A percentile compares a stretch with the other conserved stretches of the same genome.
phyloP scores from a whole-genome alignment of 257 asterid species.

The Cordia subcordata region DNA sequence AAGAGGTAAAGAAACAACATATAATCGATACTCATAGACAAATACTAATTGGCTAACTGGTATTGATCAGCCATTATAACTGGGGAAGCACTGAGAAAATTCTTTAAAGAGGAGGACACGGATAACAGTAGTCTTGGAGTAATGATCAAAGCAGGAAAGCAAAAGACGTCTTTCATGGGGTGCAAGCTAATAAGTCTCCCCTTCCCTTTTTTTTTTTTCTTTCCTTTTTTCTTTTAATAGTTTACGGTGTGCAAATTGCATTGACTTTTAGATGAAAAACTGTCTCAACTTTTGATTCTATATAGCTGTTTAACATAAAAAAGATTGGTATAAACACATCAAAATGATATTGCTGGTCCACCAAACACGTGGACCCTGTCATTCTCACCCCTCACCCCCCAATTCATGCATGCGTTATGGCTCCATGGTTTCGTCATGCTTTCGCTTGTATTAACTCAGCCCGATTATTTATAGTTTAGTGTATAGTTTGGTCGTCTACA shows the following conservation, averaged over 20 bases:
- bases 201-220: too few species aligned
- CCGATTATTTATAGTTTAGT: slow-evolving; percentile 1
- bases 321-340: background rate
- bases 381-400: slow-evolving; percentile 1
- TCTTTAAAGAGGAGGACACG: background rate
- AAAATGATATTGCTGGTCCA: background rate
- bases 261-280: slow-evolving; percentile 24
- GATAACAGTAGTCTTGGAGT: background rate
- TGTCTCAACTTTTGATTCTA: background rate
- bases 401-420: slow-evolving; percentile 25
- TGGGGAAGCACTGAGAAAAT: background rate
- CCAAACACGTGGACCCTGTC: slow-evolving; percentile 25
- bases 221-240: background rate
- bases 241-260: slow-evolving; percentile 9
- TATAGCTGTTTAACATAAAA: too few species aligned
- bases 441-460: slow-evolving; percentile 48
- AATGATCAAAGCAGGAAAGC: slow-evolving; percentile 3
- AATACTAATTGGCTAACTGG: background rate
- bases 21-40: too few species aligned
- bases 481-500: too few species aligned
- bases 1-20: too few species aligned
- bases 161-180: slow-evolving; percentile 3
- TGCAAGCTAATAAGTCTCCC: slow-evolving; percentile 15
- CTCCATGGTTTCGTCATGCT: slow-evolving; percentile 66
- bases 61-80: background rate